A percentile compares a stretch with the other conserved stretches of the same genome.
Conservation (phyloP, 2,329 filamentous ascomycete genomes). For the Aspergillus phoenicis region DNA sequence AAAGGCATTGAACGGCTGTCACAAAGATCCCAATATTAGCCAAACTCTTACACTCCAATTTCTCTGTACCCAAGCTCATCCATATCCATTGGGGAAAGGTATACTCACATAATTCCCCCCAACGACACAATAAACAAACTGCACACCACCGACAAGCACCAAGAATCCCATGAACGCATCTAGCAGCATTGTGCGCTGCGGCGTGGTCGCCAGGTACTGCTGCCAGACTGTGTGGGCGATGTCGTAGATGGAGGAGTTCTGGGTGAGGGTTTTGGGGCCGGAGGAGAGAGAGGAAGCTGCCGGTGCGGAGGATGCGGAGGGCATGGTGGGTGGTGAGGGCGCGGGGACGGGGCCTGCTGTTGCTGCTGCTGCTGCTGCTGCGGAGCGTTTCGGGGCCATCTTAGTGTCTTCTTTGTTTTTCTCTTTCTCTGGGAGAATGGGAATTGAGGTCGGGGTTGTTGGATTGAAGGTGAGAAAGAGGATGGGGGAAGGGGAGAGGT, state of each 20-base stretch:
- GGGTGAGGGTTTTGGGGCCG: constrained; percentile 39
- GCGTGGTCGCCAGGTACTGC: constrained; percentile 77
- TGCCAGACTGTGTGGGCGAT: constrained; percentile 72
- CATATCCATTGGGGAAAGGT: neutral
- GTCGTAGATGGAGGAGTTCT: constrained; percentile 50
- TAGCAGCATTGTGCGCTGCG: constrained; percentile 88
- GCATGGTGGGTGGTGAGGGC: constrained; percentile 33
- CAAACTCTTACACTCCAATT: too few species aligned
- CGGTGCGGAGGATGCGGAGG: constrained; percentile 25
- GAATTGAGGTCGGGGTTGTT: neutral
- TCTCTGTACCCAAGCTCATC: too few species aligned
- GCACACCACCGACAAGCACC: constrained; percentile 79
- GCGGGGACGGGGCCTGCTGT: constrained; percentile 27
- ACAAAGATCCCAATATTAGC: too few species aligned
- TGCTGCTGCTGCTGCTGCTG: constrained; percentile 20
- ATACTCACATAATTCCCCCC: constrained; percentile 88
- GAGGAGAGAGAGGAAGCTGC: constrained; percentile 35
- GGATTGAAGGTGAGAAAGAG: neutral
- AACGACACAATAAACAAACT: constrained; percentile 90
- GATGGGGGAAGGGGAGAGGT: too few species aligned
- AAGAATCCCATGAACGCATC: constrained; percentile 91
- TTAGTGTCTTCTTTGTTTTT: neutral
- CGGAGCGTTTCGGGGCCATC: constrained; percentile 30
- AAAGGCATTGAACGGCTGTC: constrained; percentile 96
- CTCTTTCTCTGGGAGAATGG: too few species aligned